Percentiles rank a stretch among this genome's conserved stretches.
Evolutionary conservation across 2,329 filamentous ascomycete genomes (phyloP).

Genomic region (Neonectria punicea): DNA sequence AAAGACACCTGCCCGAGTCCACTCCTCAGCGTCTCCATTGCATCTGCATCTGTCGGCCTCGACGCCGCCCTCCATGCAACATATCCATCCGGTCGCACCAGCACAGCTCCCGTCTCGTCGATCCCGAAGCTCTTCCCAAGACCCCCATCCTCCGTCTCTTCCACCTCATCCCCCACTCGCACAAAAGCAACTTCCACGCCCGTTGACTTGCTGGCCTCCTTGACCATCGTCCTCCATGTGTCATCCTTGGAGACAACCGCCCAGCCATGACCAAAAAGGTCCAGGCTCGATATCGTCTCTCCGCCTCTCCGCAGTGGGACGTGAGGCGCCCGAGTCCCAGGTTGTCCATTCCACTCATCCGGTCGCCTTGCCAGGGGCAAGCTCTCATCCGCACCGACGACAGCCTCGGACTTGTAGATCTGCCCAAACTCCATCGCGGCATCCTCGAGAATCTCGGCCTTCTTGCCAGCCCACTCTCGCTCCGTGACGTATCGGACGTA

Average conservation of each 20-base stretch:
- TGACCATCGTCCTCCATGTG: slow-evolving; percentile 6
- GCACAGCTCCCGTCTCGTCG: slow-evolving; percentile 5
- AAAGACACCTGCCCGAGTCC: slow-evolving; percentile 1
- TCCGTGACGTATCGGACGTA: slow-evolving; percentile 23
- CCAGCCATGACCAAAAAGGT: slow-evolving; percentile 24
- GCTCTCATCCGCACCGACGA: slow-evolving; percentile 2
- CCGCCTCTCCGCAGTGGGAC: slow-evolving; percentile 18
- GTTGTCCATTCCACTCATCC: slow-evolving; percentile 38
- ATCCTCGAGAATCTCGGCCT: slow-evolving; percentile 23
- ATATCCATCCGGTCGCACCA: slow-evolving; percentile 29
- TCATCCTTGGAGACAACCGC: slow-evolving; percentile 23
- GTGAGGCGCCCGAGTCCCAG: slow-evolving; percentile 38
- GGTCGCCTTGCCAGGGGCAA: slow-evolving; percentile 26
- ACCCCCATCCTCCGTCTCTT: slow-evolving; percentile 8
- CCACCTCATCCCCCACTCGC: slow-evolving; percentile 3
- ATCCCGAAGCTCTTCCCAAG: slow-evolving; percentile 12
- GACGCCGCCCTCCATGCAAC: slow-evolving; percentile 23
- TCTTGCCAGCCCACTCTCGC: slow-evolving; percentile 21
- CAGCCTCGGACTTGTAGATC: slow-evolving; percentile 17
- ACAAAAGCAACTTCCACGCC: slow-evolving; percentile 8
- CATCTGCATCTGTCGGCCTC: neutral
- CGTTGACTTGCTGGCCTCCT: neutral
- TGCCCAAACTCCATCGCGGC: slow-evolving; percentile 29
- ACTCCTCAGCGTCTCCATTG: neutral
- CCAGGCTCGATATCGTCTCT: slow-evolving; percentile 21